Evolutionary conservation across 306 rosid genomes (phyloP), one percentile per base, ranked within the genome.

Genomic region (Carpinus fangiana): DNA sequence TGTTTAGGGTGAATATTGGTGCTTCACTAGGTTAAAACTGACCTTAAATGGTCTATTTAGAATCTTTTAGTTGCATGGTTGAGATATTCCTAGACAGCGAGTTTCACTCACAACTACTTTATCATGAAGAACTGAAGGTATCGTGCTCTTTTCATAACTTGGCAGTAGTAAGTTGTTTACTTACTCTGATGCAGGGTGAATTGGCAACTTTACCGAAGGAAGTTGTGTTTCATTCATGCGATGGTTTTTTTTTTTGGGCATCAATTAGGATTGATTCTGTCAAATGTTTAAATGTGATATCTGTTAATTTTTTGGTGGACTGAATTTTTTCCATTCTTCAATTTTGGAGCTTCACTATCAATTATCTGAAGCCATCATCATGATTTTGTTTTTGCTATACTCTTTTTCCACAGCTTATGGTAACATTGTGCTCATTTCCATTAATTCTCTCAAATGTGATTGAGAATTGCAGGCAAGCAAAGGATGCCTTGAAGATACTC

Each of bases 401-500:
- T 53, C 55, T 72, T 71, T 79, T 70, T 65, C 31, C 16, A 4
- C 28, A 51, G 12, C 75, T 59, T 64, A 62, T 70, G 12, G 20
- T 56, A 52, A 7, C 14, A 78, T 80, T 76, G 62, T 73, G 34
- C 50, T 76, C 64, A 48, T 64, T 53, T 66, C 73, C 71, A 75
- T 82, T 53, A 68, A 51, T 71, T 68, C 43, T 62, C 50, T 77
- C 77, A 75, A 56, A 48, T 79, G 76, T 53, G 54, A 72, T 76
- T 73, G 71, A 67, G 73, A 77, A 82, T 80, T 90, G 81, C 88
- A 95, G 99, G 94, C 97, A 95, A 86, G 93, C 98, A 46, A 95
- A 93, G 86, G 99, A 93, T 76, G 98, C 98, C 61, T 81, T 95
- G 80, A 95, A 95, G 93, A 89, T 76, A 78, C 93, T 95, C 60